Percentiles rank a stretch among this genome's conserved stretches.
These are phyloP conservation scores for Auricularia sp. DNA, from an alignment of 768 basidiomycete species.

Conservation along the genomic window DNA sequence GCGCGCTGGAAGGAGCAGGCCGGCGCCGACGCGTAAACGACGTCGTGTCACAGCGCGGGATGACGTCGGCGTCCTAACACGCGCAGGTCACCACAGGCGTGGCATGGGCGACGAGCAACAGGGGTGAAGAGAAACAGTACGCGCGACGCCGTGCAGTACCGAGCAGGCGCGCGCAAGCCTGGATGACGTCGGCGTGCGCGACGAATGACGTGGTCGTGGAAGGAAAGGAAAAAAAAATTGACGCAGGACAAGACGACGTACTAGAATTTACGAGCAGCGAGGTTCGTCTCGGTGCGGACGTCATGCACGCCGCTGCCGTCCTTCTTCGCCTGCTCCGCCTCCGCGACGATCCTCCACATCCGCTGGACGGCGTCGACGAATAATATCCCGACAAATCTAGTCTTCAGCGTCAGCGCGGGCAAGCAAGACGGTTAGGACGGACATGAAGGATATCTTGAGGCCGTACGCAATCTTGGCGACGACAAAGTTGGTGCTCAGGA, in stretches of 20 bases:
- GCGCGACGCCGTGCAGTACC: too few relatives aligned
- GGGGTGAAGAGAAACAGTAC: too few relatives aligned
- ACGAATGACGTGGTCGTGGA: too few relatives aligned
- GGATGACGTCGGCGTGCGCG: too few relatives aligned
- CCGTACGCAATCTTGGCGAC: constrained; percentile 84
- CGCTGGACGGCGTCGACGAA: constrained; percentile 90
- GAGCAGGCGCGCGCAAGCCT: too few relatives aligned
- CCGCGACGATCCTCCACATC: constrained; percentile 74
- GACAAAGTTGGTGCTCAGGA: constrained; percentile 56
- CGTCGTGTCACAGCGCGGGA: too few relatives aligned
- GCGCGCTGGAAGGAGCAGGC: too few relatives aligned
- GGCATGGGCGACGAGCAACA: too few relatives aligned
- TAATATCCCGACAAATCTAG: constrained; percentile 69
- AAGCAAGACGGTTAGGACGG: constrained; percentile 14
- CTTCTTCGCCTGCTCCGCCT: constrained; percentile 56
- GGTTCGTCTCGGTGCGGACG: constrained; percentile 73
- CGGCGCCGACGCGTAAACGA: too few relatives aligned
- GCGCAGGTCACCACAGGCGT: too few relatives aligned
- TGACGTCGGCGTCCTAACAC: too few relatives aligned
- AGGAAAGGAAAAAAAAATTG: too few relatives aligned
- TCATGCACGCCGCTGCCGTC: constrained; percentile 40
- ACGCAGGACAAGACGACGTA: constrained; percentile 26
- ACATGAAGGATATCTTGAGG: constrained; percentile 94
- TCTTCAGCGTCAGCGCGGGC: background rate
- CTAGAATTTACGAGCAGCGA: constrained; percentile 93